These are phyloP conservation scores for Torulaspora microellipsoides DNA, from an alignment of 805 yeast genomes.

Conservation along the genomic window DNA sequence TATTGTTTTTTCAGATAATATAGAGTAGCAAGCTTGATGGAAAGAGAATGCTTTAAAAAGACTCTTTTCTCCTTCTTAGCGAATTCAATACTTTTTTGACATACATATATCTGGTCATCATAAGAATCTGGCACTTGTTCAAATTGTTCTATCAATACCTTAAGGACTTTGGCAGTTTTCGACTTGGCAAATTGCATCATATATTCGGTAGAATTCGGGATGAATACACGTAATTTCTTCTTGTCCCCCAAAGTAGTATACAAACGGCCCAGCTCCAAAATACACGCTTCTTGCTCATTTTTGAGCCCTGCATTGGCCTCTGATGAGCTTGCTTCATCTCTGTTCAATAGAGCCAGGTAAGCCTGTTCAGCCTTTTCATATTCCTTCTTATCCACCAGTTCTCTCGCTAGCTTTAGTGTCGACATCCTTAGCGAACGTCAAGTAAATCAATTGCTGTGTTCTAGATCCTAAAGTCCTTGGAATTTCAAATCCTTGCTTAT, in stretches of 20 bases:
- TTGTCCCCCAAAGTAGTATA: constrained; percentile 50
- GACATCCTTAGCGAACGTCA: constrained; percentile 15
- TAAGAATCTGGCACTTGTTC: constrained; percentile 57
- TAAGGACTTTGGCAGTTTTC: constrained; percentile 88
- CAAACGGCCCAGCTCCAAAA: constrained; percentile 69
- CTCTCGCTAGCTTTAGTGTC: constrained; percentile 55
- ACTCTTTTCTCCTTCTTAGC: constrained; percentile 76
- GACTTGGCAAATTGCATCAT: constrained; percentile 84
- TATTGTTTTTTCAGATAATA: constrained; percentile 61
- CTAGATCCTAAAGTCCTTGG: neutral
- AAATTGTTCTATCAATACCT: constrained; percentile 71
- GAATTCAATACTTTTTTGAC: constrained; percentile 83
- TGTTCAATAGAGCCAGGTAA: constrained; percentile 48
- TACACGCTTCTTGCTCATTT: constrained; percentile 61
- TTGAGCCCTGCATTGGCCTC: constrained; percentile 38
- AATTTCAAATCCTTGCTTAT: too few species aligned
- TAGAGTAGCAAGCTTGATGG: constrained; percentile 74
- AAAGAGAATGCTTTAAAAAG: constrained; percentile 83
- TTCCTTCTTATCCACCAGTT: constrained; percentile 47
- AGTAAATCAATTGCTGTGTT: neutral
- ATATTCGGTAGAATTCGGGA: constrained; percentile 62
- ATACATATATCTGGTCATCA: constrained; percentile 67
- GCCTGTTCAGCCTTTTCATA: constrained; percentile 54
- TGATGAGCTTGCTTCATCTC: constrained; percentile 11
- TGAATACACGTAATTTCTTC: constrained; percentile 53